These are phyloP conservation scores for Oleoguttula mirabilis DNA, from an alignment of 495 filamentous ascomycete species.

Conservation along the genomic window DNA sequence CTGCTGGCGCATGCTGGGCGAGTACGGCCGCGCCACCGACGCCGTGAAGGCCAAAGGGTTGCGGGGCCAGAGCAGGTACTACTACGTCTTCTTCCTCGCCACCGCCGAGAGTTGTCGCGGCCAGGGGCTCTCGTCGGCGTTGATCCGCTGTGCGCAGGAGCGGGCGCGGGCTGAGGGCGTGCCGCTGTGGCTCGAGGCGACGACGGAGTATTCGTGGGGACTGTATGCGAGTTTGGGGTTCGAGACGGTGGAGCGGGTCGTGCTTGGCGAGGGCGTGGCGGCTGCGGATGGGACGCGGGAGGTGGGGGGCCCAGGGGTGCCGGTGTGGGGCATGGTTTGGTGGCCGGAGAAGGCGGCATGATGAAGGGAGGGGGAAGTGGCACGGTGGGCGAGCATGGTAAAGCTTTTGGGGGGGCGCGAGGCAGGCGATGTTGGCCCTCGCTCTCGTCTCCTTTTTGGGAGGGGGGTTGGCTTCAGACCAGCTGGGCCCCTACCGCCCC, in stretches of 20 bases:
- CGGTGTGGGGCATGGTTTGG: constrained; percentile 9
- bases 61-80: constrained; percentile 3
- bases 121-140: constrained; percentile 6
- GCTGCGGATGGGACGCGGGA: background rate
- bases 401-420: too few species aligned
- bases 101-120: constrained; percentile 10
- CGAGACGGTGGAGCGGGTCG: background rate
- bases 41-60: constrained; percentile 3
- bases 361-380: too few species aligned
- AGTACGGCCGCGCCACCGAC: constrained; percentile 1
- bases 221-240: constrained; percentile 6
- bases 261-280: constrained; percentile 4
- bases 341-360: too few species aligned
- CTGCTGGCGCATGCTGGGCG: constrained; percentile 6
- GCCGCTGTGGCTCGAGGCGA: constrained; percentile 21
- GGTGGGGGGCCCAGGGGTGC: constrained; percentile 3
- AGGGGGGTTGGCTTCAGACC: too few species aligned
- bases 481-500: too few species aligned
- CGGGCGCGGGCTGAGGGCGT: constrained; percentile 1
- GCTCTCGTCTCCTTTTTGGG: too few species aligned
- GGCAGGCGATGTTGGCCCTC: too few species aligned
- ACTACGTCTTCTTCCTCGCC: constrained; percentile 13
- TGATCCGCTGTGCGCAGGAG: constrained; percentile 6
- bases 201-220: constrained; percentile 1
- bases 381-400: too few species aligned